These are phyloP conservation scores for Kwoniella mangroviensis DNA, from an alignment of 768 basidiomycete species.

Conservation along the genomic window DNA sequence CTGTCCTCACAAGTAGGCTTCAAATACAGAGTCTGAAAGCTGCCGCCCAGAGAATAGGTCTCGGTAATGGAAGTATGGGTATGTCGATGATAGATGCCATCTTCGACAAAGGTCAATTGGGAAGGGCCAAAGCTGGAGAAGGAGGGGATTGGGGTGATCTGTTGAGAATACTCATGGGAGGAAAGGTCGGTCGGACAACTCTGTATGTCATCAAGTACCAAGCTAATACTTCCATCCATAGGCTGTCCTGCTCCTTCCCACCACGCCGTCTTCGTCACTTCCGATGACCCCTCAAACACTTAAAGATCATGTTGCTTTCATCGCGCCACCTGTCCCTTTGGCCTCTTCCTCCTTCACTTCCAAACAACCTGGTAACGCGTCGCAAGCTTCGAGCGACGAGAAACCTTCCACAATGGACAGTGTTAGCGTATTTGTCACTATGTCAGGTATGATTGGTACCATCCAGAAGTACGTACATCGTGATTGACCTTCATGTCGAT, in stretches of 20 bases:
- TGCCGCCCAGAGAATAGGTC: conserved; percentile 54
- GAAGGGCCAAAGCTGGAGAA: conserved; percentile 36
- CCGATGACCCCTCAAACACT: conserved; percentile 74
- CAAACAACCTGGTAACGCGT: conserved; percentile 29
- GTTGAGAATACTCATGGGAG: conserved; percentile 45
- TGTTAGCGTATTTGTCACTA: conserved; percentile 64
- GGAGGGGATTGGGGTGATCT: conserved; percentile 55
- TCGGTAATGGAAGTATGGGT: conserved; percentile 56
- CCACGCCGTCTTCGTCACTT: conserved; percentile 64
- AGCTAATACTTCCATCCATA: conserved; percentile 53
- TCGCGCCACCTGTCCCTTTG: conserved; percentile 62
- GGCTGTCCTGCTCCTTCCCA: conserved; percentile 81
- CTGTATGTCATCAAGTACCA: background rate
- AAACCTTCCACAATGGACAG: conserved; percentile 10
- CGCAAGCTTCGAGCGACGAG: conserved; percentile 51
- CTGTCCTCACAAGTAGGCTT: conserved; percentile 43
- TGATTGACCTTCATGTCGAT: conserved; percentile 1
- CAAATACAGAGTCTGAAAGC: conserved; percentile 58
- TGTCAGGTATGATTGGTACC: conserved; percentile 81
- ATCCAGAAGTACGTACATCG: conserved; percentile 64
- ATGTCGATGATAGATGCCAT: conserved; percentile 58
- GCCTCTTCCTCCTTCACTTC: conserved; percentile 33
- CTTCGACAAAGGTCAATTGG: conserved; percentile 53
- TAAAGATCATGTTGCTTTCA: conserved; percentile 78
- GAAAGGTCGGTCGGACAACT: conserved; percentile 45